Evolutionary conservation across 345 rosid genomes (phyloP), one percentile per base, ranked within the genome.

Genomic region (Melaleuca quinquenervia): DNA sequence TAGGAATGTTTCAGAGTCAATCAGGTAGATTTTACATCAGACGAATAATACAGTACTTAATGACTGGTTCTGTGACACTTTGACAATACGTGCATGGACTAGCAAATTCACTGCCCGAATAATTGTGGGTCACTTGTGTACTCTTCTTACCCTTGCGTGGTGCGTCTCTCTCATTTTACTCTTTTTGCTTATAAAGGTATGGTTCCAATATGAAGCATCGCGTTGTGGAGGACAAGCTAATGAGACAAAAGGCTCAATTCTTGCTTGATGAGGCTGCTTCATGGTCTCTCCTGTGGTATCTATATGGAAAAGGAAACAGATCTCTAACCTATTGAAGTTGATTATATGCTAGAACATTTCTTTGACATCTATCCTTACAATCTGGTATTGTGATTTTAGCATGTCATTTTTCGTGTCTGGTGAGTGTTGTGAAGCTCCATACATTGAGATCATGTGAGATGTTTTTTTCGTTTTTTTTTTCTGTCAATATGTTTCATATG

Each of bases 201-300:
- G 95, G 94, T 27, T 92, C 96, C 84, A 92, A 88, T 86, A 76
- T 90, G 87, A 90, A 91, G 87, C 96, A 94, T 89, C 95, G 98
- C 84, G 91, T 90, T 87, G 92, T 95, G 27, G 99, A 97, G 91
- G 99, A 97, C 91, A 97, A 95, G 90, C 90, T 96, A 85, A 94
- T 94, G 98, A 94, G 98, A 88, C 99, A 96, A 89, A 97, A 92
- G 92, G 98, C 98, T 91, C 98, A 94, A 87, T 90, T 95, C 86
- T 90, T 97, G 90, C 98, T 96, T 84, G 98, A 96, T 55, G 99
- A 97, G 95, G 98, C 98, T 55, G 98, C 98, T 48, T 91, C 99
- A 51, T 97, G 99, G 99, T 97, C 98, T 74, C 99, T 97, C 84
- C 86, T 97, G 84, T 97, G 99, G 99, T 92, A 92, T 89, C 91